Conservation (phyloP, 495 filamentous ascomycete species). For the Pseudomonodictys pantanalensis region DNA sequence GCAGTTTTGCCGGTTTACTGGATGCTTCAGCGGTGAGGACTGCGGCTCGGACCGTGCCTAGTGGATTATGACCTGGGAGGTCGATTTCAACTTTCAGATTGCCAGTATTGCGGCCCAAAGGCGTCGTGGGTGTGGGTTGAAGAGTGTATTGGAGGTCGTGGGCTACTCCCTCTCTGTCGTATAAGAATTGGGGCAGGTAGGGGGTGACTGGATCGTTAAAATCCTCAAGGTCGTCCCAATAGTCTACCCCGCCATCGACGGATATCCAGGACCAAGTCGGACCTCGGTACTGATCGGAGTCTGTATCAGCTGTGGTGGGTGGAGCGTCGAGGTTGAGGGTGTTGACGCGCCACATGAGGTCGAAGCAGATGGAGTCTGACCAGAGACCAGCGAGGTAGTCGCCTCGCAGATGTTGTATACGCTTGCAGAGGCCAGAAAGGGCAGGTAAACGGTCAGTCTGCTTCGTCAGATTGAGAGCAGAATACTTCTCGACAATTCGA, state of each 20-base stretch:
- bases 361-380: constrained; percentile 7
- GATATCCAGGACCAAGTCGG: constrained; percentile 15
- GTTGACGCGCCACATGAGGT: constrained; percentile 13
- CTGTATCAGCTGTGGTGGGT: background rate
- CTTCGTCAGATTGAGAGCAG: constrained; percentile 1
- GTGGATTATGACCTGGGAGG: background rate
- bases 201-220: no score
- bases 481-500: constrained; percentile 2
- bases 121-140: background rate
- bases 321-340: background rate
- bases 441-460: constrained; percentile 1
- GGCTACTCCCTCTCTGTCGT: no score
- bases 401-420: background rate
- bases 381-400: background rate
- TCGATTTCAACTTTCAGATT: background rate
- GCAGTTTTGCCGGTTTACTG: background rate
- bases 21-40: background rate
- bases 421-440: constrained; percentile 6
- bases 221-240: constrained; percentile 5
- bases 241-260: background rate
- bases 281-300: background rate
- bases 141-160: no score
- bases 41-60: background rate
- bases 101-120: background rate
- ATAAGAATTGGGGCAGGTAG: no score